These are phyloP conservation scores for Komagataella pastoris DNA, from an alignment of 805 yeast species.

Conservation along the genomic window DNA sequence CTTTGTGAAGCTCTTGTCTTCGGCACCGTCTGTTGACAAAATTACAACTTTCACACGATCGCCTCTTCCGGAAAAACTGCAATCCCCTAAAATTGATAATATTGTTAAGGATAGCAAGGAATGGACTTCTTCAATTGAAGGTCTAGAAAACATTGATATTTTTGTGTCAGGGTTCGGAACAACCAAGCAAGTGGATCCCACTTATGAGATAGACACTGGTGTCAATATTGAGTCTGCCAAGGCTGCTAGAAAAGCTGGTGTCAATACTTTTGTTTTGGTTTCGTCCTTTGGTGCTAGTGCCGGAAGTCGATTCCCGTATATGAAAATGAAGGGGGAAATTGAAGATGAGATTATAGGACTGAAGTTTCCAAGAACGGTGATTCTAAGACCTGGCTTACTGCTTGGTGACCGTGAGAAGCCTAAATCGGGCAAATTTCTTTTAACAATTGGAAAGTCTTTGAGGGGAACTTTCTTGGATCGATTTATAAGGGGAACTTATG, in stretches of 20 bases:
- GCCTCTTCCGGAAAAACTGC: constrained; percentile 13
- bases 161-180: constrained; percentile 67
- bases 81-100: constrained; percentile 17
- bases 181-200: constrained; percentile 60
- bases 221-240: constrained; percentile 55
- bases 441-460: constrained; percentile 15
- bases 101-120: constrained; percentile 32
- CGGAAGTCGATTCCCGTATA: constrained; percentile 44
- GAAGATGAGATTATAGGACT: constrained; percentile 55
- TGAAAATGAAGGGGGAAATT: constrained; percentile 59
- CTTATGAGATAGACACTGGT: constrained; percentile 67
- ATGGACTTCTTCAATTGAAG: constrained; percentile 33
- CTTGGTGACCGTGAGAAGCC: constrained; percentile 44
- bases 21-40: constrained; percentile 20
- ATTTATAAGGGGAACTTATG: constrained; percentile 27
- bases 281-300: constrained; percentile 54
- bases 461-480: constrained; percentile 21
- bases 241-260: constrained; percentile 61
- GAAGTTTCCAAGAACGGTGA: constrained; percentile 57
- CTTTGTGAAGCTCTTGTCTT: constrained; percentile 32
- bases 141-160: constrained; percentile 12
- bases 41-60: constrained; percentile 42
- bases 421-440: constrained; percentile 20
- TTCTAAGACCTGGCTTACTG: constrained; percentile 66
- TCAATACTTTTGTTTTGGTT: constrained; percentile 52